Percentiles rank a stretch among this genome's conserved stretches.
Conservation (phyloP, 1,284 basidiomycete genomes). For the Cutaneotrichosporon spelunceum region DNA sequence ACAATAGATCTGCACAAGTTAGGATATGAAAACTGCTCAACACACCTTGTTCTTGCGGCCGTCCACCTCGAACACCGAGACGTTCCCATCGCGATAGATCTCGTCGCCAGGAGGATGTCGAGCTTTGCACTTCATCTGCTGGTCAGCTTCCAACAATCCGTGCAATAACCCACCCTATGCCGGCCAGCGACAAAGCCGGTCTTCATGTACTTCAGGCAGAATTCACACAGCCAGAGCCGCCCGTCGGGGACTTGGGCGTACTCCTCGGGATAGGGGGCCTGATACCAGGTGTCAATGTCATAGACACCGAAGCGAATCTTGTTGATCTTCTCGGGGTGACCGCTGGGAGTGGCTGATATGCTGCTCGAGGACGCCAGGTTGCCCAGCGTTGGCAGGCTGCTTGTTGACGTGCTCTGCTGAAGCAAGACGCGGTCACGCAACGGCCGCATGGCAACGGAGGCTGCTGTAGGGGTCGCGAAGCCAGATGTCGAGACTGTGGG, state of each 20-base stretch:
- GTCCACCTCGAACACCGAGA: conserved; percentile 97
- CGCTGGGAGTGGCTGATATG: neutral
- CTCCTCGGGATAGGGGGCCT: conserved; percentile 98
- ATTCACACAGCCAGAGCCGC: conserved; percentile 93
- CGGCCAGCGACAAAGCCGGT: conserved; percentile 81
- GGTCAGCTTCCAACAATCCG: neutral
- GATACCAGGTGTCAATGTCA: conserved; percentile 98
- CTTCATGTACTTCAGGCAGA: conserved; percentile 98
- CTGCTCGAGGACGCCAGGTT: conserved; percentile 1
- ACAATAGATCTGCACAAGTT: conserved; percentile 72
- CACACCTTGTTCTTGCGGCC: conserved; percentile 83
- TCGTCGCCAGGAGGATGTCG: conserved; percentile 97
- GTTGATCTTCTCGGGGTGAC: conserved; percentile 58
- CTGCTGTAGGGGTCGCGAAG: conserved; percentile 18
- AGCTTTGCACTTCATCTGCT: conserved; percentile 87
- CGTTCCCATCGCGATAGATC: conserved; percentile 83
- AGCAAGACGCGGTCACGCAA: conserved; percentile 43
- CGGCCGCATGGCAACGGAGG: conserved; percentile 27
- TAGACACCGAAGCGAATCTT: conserved; percentile 89
- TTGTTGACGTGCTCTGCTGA: conserved; percentile 30
- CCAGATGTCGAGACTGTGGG: conserved; percentile 14
- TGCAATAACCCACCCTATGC: conserved; percentile 67
- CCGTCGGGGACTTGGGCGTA: conserved; percentile 92
- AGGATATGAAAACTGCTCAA: neutral
- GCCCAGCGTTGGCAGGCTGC: conserved; percentile 15